A percentile compares a stretch with the other conserved stretches of the same genome.
These are phyloP conservation scores for Solanum paucissectum DNA, from an alignment of 257 asterid species.

Conservation along the genomic window DNA sequence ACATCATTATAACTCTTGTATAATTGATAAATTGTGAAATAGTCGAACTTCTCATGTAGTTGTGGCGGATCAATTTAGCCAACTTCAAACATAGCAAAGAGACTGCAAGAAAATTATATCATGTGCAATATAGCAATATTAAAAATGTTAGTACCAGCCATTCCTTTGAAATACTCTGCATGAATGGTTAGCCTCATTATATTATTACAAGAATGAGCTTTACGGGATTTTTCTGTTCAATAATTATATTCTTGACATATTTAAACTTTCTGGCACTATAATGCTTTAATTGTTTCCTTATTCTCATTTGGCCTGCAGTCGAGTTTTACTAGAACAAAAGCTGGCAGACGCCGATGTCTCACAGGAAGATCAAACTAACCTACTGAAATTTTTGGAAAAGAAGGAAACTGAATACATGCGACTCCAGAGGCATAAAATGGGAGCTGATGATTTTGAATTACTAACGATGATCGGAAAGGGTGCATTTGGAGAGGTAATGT, in stretches of 20 bases:
- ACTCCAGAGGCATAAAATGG: slow-evolving; percentile 94
- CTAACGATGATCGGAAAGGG: slow-evolving; percentile 97
- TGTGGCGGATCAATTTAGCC: background rate
- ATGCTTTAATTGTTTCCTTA: background rate
- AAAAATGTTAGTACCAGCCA: background rate
- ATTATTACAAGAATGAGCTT: background rate
- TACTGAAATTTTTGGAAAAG: slow-evolving; percentile 76
- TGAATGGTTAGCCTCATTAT: background rate
- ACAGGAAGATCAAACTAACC: slow-evolving; percentile 90
- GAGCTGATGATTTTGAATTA: slow-evolving; percentile 84
- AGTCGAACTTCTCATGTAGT: background rate
- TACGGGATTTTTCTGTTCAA: background rate
- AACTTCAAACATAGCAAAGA: background rate
- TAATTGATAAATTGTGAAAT: background rate
- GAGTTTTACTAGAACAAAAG: slow-evolving; percentile 76
- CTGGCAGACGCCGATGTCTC: slow-evolving; percentile 98
- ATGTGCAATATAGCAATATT: background rate
- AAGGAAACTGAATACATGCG: slow-evolving; percentile 99
- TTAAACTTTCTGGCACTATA: background rate
- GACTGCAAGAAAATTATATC: background rate
- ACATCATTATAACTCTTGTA: background rate
- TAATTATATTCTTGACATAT: background rate
- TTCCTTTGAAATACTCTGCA: background rate
- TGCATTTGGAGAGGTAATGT: slow-evolving; percentile 93
- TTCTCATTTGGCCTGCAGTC: slow-evolving; percentile 37